These are phyloP conservation scores for Colletotrichum nymphaeae DNA, from an alignment of 2,329 filamentous ascomycete genomes.

Conservation along the genomic window DNA sequence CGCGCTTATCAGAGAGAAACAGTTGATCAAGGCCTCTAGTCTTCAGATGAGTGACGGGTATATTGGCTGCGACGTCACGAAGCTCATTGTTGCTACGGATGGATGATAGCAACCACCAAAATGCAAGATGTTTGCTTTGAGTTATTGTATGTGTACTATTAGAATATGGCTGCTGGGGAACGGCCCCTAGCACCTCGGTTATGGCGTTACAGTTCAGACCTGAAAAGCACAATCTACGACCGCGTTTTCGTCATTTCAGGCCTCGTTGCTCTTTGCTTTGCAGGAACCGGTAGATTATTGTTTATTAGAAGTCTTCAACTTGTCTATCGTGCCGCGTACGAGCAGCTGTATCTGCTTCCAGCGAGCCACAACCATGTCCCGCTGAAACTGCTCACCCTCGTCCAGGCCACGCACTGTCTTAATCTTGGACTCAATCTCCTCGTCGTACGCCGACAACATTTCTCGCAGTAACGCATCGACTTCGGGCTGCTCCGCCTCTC, in stretches of 20 bases:
- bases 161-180: slow-evolving; percentile 17
- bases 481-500: slow-evolving; percentile 51
- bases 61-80: background rate
- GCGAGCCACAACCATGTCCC: slow-evolving; percentile 48
- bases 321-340: slow-evolving; percentile 49
- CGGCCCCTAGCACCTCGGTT: background rate
- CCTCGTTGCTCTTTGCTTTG: background rate
- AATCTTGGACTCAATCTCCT: slow-evolving; percentile 45
- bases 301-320: slow-evolving; percentile 17
- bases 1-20: background rate
- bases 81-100: background rate
- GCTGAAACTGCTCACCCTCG: slow-evolving; percentile 48
- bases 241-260: background rate
- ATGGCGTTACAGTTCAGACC: slow-evolving; percentile 28
- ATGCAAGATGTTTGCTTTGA: background rate
- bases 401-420: slow-evolving; percentile 43
- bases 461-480: slow-evolving; percentile 50
- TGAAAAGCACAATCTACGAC: slow-evolving; percentile 3
- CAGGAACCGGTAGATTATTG: background rate
- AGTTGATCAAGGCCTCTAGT: background rate
- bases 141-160: slow-evolving; percentile 29
- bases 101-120: background rate
- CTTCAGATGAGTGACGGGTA: background rate
- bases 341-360: slow-evolving; percentile 57
- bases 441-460: slow-evolving; percentile 51